Conservation (phyloP, 495 filamentous ascomycete genomes). For the Aspergillus avenaceus region DNA sequence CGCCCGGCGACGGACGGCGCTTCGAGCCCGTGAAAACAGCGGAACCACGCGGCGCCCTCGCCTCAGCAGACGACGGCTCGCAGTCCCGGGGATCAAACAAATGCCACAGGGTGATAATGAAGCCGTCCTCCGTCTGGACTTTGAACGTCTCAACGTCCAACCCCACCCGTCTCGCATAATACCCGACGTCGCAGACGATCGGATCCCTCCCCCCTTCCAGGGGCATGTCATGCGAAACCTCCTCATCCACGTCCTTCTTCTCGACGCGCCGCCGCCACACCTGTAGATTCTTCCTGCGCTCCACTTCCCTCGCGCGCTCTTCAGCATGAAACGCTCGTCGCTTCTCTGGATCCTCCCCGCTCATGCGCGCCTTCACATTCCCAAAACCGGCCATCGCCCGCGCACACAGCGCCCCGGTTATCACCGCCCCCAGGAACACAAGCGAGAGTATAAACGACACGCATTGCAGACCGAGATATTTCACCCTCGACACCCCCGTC, state of each 20-base stretch:
- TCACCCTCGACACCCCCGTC: slow-evolving; percentile 55
- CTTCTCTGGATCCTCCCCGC: slow-evolving; percentile 51
- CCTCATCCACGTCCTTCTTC: slow-evolving; percentile 34
- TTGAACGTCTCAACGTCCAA: slow-evolving; percentile 79
- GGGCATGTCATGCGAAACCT: slow-evolving; percentile 50
- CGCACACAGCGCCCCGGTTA: slow-evolving; percentile 67
- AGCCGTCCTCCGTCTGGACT: slow-evolving; percentile 93
- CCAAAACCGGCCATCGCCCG: slow-evolving; percentile 49
- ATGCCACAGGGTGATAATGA: slow-evolving; percentile 84
- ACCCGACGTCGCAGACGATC: slow-evolving; percentile 71
- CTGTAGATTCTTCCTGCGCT: slow-evolving; percentile 51
- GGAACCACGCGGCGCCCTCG: slow-evolving; percentile 29
- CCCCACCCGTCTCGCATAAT: slow-evolving; percentile 86
- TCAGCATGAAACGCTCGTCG: slow-evolving; percentile 65
- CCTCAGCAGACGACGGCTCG: slow-evolving; percentile 37
- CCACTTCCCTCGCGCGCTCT: slow-evolving; percentile 54
- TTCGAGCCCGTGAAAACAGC: slow-evolving; percentile 26
- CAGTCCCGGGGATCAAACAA: slow-evolving; percentile 82
- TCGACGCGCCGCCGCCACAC: slow-evolving; percentile 54
- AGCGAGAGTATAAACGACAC: slow-evolving; percentile 73
- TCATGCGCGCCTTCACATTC: slow-evolving; percentile 44
- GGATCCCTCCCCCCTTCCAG: slow-evolving; percentile 78
- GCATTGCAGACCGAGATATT: slow-evolving; percentile 56
- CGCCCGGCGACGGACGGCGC: slow-evolving; percentile 29
- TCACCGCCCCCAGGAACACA: slow-evolving; percentile 69